Conservation (phyloP, 257 asterid genomes). For the Marsdenia floribunda region DNA sequence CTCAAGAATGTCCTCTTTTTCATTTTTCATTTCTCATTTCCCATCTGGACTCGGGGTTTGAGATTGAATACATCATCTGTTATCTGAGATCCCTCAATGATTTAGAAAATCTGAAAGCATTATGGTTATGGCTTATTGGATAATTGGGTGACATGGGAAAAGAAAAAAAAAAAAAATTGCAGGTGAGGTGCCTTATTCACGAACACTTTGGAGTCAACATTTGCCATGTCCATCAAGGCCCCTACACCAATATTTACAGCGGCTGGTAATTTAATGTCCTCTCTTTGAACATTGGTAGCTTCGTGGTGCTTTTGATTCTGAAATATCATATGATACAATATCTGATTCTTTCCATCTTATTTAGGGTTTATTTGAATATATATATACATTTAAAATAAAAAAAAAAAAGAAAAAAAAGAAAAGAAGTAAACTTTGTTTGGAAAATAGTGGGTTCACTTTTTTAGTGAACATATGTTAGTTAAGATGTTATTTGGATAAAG, state of each 20-base stretch:
- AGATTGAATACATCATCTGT: background rate
- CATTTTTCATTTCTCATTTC: background rate
- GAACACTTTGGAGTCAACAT: slow-evolving; percentile 30
- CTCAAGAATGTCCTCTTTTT: background rate
- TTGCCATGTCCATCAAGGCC: slow-evolving; percentile 48
- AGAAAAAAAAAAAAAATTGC: slow-evolving; percentile 17
- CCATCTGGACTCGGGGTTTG: background rate
- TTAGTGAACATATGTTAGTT: too few species aligned
- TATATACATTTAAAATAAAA: too few species aligned
- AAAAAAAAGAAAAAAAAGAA: too few species aligned
- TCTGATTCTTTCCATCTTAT: background rate
- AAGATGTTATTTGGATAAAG: too few species aligned
- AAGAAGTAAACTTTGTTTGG: too few species aligned
- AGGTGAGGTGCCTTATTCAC: slow-evolving; percentile 46
- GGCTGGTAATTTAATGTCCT: slow-evolving; percentile 35
- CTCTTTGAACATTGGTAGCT: background rate
- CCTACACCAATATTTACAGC: slow-evolving; percentile 43
- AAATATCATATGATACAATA: background rate
- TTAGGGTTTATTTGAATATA: background rate
- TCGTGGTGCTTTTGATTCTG: background rate
- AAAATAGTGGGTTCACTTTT: too few species aligned
- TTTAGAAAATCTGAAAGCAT: slow-evolving; percentile 7
- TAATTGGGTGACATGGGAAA: slow-evolving; percentile 12
- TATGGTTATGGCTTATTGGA: background rate
- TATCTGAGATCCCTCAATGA: background rate